Evolutionary conservation across 306 rosid species (phyloP), one percentile per base, ranked within the genome.

Genomic region (Gleditsia sinensis): DNA sequence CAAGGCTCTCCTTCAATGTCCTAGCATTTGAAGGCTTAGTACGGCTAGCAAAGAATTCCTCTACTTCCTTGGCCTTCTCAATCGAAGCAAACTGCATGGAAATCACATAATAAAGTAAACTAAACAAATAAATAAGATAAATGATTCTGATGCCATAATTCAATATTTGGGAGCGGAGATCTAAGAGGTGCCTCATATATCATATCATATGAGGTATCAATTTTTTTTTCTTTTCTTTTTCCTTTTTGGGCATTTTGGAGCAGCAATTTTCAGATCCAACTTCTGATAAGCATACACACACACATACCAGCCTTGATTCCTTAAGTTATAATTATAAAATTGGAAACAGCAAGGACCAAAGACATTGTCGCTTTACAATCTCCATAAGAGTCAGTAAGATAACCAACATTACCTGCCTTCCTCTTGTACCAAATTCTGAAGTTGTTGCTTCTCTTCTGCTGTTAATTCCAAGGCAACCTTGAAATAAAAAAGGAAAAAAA

Each of bases 391-490:
- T 17, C 27, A 48, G 3, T 12, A 70, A 53, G 40, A 73, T 36
- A 72, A 72, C 51, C 3, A 56, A n/a, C 8, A 55, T 34, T 88
- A 92, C 98, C 98, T 69, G 78, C 60, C 67, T 59, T 90, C 89
- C 59, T 78, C 93, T 75, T 70, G 88, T n/a, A 69, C 81, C 40
- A 78, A 83, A 59, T 54, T 58, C 75, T 87, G 88, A 61, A 90
- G 78, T 76, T 84, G 84, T 49, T 80, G 63, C 82, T 89, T 91
- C 40, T 94, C 95, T 42, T 90, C 93, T 7, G 82, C 94, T 9
- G 93, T 86, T 63, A 91, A 78, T 34, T 94, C 96, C 88, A 94
- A 70, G 0, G 97, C 96, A 84, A 91, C 82, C 97, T 94, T 75
- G 80, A 65, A 20, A 80, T 24, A 11, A 64, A 69, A n/a, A n/a